These are phyloP conservation scores for Psidium guajava DNA, from an alignment of 345 rosid genomes.

Conservation along the genomic window DNA sequence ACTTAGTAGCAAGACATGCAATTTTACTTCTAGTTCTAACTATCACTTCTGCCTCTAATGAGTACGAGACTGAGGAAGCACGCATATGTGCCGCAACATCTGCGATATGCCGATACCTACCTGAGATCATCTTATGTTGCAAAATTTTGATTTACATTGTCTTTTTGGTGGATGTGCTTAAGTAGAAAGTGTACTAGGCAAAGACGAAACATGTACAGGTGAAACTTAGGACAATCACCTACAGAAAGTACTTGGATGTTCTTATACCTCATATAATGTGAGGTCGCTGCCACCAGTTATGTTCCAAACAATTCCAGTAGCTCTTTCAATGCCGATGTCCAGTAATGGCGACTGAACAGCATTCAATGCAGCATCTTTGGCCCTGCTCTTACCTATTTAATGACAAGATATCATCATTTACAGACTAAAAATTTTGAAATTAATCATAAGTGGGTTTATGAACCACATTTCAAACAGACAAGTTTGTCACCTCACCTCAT, in stretches of 20 bases:
- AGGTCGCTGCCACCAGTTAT: conserved; percentile 92
- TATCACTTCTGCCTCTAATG: not conserved
- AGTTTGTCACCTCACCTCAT: not conserved
- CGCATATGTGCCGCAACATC: not conserved
- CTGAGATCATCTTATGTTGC: not conserved
- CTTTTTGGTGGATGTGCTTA: not conserved
- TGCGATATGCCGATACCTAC: not conserved
- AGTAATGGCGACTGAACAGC: conserved; percentile 94
- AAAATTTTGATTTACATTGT: not conserved
- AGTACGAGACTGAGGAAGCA: not conserved
- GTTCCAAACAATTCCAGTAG: conserved; percentile 98
- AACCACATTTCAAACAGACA: not conserved
- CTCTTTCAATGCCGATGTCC: conserved; percentile 94
- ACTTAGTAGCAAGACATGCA: not conserved
- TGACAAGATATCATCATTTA: not conserved
- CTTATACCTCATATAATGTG: conserved; percentile 74
- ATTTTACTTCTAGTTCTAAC: not conserved
- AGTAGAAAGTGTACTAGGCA: not conserved
- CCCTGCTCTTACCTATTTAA: conserved; percentile 70
- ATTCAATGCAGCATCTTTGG: conserved; percentile 94
- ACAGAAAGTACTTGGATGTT: not conserved
- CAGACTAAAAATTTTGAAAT: not conserved
- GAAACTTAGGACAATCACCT: not conserved
- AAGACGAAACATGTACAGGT: not conserved
- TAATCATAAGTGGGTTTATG: not conserved